Conservation (phyloP, 1,139 yeast genomes). For the Kodamaea fungicola region DNA sequence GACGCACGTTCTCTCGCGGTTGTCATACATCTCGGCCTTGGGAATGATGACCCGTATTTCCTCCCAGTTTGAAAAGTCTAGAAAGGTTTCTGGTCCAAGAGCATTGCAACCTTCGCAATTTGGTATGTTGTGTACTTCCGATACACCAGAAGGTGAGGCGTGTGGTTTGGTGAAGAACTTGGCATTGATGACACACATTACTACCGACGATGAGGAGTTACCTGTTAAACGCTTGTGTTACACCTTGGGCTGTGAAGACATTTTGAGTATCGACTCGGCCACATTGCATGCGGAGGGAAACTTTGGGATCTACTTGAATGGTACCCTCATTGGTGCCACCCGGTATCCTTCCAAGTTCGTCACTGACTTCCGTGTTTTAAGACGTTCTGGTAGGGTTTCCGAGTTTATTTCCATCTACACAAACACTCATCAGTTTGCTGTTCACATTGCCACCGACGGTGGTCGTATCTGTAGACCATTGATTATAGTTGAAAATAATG, state of each 20-base stretch:
- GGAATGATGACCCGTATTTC: conserved; percentile 99
- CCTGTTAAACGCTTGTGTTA: conserved; percentile 78
- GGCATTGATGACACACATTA: conserved; percentile 97
- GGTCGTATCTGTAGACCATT: conserved; percentile 98
- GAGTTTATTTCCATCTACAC: conserved; percentile 90
- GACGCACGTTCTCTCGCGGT: conserved; percentile 88
- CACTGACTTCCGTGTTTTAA: conserved; percentile 66
- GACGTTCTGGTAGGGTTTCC: conserved; percentile 83
- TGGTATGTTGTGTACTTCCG: conserved; percentile 98
- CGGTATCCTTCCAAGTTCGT: conserved; percentile 84
- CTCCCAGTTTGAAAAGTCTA: conserved; percentile 94
- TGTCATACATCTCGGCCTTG: conserved; percentile 88
- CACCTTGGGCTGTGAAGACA: conserved; percentile 86
- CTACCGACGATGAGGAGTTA: conserved; percentile 95
- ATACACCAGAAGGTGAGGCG: conserved; percentile 99
- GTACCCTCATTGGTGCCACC: conserved; percentile 90
- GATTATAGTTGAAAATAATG: conserved; percentile 74
- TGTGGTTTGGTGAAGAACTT: conserved; percentile 96
- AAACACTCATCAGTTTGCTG: conserved; percentile 85
- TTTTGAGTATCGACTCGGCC: conserved; percentile 77
- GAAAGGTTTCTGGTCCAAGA: conserved; percentile 98
- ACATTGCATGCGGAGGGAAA: conserved; percentile 74
- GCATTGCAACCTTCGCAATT: conserved; percentile 98
- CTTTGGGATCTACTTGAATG: conserved; percentile 84
- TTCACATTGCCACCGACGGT: conserved; percentile 97